A percentile compares a stretch with the other conserved stretches of the same genome.
These are phyloP conservation scores for Alternaria consortialis DNA, from an alignment of 2,329 filamentous ascomycete species.

Conservation along the genomic window DNA sequence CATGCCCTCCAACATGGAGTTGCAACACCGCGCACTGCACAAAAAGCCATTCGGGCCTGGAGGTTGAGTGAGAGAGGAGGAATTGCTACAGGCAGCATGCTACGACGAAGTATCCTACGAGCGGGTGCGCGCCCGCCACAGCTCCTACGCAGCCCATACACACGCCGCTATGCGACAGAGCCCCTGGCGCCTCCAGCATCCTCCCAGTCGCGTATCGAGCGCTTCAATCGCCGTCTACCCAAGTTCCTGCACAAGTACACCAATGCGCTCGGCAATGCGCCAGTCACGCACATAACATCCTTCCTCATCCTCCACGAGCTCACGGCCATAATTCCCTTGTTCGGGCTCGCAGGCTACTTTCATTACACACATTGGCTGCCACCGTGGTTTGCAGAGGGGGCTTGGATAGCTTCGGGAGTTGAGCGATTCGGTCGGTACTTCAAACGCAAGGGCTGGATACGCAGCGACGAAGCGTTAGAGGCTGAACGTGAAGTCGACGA, in stretches of 20 bases:
- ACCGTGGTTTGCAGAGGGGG: slow-evolving; percentile 61
- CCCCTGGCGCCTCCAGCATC: slow-evolving; percentile 23
- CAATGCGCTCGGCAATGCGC: slow-evolving; percentile 74
- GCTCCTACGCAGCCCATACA: slow-evolving; percentile 12
- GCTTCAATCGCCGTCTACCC: slow-evolving; percentile 60
- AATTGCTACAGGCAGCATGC: slow-evolving; percentile 13
- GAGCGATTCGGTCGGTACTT: slow-evolving; percentile 81
- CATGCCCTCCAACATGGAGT: slow-evolving; percentile 2
- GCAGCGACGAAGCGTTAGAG: slow-evolving; percentile 59
- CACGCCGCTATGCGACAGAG: slow-evolving; percentile 30
- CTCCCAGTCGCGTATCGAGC: slow-evolving; percentile 45
- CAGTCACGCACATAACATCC: slow-evolving; percentile 81
- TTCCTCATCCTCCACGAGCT: slow-evolving; percentile 93
- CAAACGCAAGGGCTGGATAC: slow-evolving; percentile 81
- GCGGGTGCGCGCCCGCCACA: slow-evolving; percentile 1
- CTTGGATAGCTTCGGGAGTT: slow-evolving; percentile 69
- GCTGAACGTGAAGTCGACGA: slow-evolving; percentile 41
- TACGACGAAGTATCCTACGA: slow-evolving; percentile 16
- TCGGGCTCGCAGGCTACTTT: slow-evolving; percentile 32
- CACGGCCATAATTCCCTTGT: slow-evolving; percentile 77
- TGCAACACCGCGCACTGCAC: background rate
- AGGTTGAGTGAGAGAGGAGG: slow-evolving; percentile 17
- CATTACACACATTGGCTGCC: slow-evolving; percentile 80
- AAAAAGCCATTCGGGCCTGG: background rate
- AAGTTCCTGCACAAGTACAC: slow-evolving; percentile 74